Evolutionary conservation across 768 basidiomycete genomes (phyloP), one percentile per base, ranked within the genome.

Genomic region (Termitomyces bulborhizus): DNA sequence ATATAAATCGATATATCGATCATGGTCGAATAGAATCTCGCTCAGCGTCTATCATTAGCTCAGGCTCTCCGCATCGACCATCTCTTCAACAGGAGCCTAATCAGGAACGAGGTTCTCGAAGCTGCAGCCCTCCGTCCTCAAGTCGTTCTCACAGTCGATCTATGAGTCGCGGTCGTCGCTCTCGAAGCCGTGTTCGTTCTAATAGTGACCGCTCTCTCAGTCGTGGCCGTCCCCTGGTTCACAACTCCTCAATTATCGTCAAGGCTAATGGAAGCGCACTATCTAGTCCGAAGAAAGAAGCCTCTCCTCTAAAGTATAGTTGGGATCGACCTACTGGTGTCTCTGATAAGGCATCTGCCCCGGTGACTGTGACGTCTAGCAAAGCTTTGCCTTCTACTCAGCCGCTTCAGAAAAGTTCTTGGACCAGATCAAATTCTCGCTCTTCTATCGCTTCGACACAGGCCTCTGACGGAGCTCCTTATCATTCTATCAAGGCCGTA

Each of bases 361-460:
- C 41, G 34, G 54, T 41, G 27, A 16, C 45, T 51, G 16, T 36
- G 36, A 39, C 36, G 42, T 46, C 37, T 55, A 46, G 54, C 41
- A 49, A 53, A 44, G 45, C 49, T 36, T 45, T 63, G 24, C 37
- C 51, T 46, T 65, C 64, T 55, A 63, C 59, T 43, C 69, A 69
- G 42, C 66, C 62, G 41, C 63, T 64, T 45, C 64, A 63, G 51
- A 70, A 72, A 60, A 72, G 67, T 46, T 56, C 65, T 48, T 69
- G 69, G 63, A 75, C 76, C 49, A 73, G 78, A 60, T 79, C 79
- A 40, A 68, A 70, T 37, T 83, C 82, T 57, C 78, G 78, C 46
- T 84, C 83, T 13, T 82, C 81, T 43, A 78, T 78, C 60, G 78
- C 77, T n/a, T 84, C 84, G 51, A 73, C 76, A 27, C 72, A 71